Evolutionary conservation across 2,329 filamentous ascomycete species (phyloP).

Genomic region (Fusarium scirpi): DNA sequence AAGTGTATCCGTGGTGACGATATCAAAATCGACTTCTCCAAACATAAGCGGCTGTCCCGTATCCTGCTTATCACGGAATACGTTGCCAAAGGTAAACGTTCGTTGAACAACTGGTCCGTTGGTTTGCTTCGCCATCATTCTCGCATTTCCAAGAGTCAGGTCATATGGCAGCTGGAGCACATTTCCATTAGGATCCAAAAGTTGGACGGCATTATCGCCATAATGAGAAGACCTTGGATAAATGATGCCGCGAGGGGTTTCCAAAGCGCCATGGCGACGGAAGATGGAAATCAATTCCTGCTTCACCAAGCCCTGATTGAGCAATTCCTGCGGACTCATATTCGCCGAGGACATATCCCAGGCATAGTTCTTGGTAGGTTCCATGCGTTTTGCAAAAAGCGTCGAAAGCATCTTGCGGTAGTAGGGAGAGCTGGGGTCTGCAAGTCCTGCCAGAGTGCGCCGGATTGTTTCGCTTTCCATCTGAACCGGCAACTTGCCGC

Average conservation of each 20-base stretch:
- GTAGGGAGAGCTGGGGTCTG: slow-evolving; percentile 86
- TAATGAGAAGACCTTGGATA: slow-evolving; percentile 89
- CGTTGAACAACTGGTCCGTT: slow-evolving; percentile 74
- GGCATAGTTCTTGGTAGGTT: slow-evolving; percentile 82
- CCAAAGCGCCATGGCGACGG: slow-evolving; percentile 87
- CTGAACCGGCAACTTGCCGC: slow-evolving; percentile 87
- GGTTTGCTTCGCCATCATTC: slow-evolving; percentile 79
- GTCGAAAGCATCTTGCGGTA: slow-evolving; percentile 91
- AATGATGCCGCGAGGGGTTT: slow-evolving; percentile 78
- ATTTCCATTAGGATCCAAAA: slow-evolving; percentile 87
- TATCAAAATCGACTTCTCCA: slow-evolving; percentile 95
- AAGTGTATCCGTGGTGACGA: slow-evolving; percentile 83
- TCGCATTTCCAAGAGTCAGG: slow-evolving; percentile 87
- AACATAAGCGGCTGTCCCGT: slow-evolving; percentile 86
- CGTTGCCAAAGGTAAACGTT: slow-evolving; percentile 87
- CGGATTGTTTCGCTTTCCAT: slow-evolving; percentile 94
- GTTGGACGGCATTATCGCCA: slow-evolving; percentile 75
- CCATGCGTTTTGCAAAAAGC: slow-evolving; percentile 80
- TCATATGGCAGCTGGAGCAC: slow-evolving; percentile 95
- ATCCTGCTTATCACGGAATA: slow-evolving; percentile 82
- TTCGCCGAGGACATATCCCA: slow-evolving; percentile 77
- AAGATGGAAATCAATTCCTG: slow-evolving; percentile 83
- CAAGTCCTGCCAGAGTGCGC: slow-evolving; percentile 82
- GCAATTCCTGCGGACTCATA: slow-evolving; percentile 68
- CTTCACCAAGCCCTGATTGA: slow-evolving; percentile 80